Base-by-base conservation (phyloP, 1,139 yeast species). In the Taphrina populina region DNA sequence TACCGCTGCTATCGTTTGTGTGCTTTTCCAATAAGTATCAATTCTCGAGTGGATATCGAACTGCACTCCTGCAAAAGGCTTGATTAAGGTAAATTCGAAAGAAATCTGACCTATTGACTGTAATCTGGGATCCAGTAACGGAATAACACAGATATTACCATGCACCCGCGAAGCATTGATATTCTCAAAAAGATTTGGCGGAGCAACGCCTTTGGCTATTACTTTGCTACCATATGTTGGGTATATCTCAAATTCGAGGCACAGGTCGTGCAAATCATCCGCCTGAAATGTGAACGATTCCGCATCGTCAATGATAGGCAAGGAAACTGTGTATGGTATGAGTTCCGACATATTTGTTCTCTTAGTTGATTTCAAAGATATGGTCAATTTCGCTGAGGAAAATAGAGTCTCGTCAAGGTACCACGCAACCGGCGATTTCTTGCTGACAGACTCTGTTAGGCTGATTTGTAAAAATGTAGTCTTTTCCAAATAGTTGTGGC, bases 1-100 rank as follows among this genome's bases (percentile, higher is more conserved):
- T 5, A 29, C 21, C 5, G 43, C 43, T 2, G 43, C 53, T 10
- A 43, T 69, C 40, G 76, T 76, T 36, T 76, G 79, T 0, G 95
- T 85, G 0, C 95, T 83, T 70, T 90, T 92, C 98, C 98, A 92
- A 70, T 92, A 92, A 0, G 97, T 90, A 66, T 90, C 96, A 67
- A 87, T 90, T 21, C 60, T 60, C 37, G 40, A 61, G 71, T 88
- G 87, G 4, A 95, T 83, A 39, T 95, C 86, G 39, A 39, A 49
- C 68, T 90, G 97, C 57, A 92, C 73, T 3, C 96, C 96, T 3
- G 84, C 76, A 69, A 84, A 92, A n/a, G 98, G 97, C 67, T 82
- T 82, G 56, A 92, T 87, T 5, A 92, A 80, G 64, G 88, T 94
- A 70, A 82, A 88, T 60, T 81, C 80, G 69, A 90, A 84, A 33